Evolutionary conservation across 345 rosid species (phyloP).

Genomic region (Dipteronia dyeriana): DNA sequence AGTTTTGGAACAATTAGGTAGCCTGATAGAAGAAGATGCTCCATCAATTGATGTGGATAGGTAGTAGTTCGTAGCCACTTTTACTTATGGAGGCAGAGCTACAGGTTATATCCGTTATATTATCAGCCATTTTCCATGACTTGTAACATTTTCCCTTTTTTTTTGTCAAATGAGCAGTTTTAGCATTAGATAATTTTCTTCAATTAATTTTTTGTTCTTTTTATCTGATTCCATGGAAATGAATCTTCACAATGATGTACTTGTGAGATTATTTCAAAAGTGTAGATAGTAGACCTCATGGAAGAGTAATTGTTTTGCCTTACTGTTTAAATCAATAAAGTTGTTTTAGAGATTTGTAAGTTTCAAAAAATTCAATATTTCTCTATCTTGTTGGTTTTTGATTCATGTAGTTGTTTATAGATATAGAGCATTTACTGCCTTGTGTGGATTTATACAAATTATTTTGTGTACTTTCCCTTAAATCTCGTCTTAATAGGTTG

Average conservation of each 20-base stretch:
- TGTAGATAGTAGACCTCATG: slow-evolving; percentile 5
- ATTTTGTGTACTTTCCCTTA: neutral
- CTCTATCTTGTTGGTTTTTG: neutral
- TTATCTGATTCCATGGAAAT: slow-evolving; percentile 14
- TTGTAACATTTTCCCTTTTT: slow-evolving; percentile 17
- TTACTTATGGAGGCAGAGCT: slow-evolving; percentile 3
- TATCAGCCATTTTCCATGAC: neutral
- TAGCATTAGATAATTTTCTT: neutral
- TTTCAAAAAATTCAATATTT: neutral
- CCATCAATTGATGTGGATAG: slow-evolving; percentile 29
- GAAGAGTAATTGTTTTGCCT: neutral
- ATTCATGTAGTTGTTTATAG: slow-evolving; percentile 3
- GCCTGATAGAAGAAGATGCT: slow-evolving; percentile 46
- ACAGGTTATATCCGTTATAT: neutral
- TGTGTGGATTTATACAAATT: neutral
- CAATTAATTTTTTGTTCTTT: neutral
- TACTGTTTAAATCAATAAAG: slow-evolving; percentile 14
- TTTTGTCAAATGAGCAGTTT: neutral
- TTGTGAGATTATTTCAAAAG: slow-evolving; percentile 14
- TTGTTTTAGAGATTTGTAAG: neutral
- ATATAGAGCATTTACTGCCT: neutral
- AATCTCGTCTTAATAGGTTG: neutral
- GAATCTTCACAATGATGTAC: slow-evolving; percentile 15
- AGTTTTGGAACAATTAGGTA: slow-evolving; percentile 44
- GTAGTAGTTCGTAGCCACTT: slow-evolving; percentile 20